These are phyloP conservation scores for Neurospora sublineolata DNA, from an alignment of 495 filamentous ascomycete species.

Conservation along the genomic window DNA sequence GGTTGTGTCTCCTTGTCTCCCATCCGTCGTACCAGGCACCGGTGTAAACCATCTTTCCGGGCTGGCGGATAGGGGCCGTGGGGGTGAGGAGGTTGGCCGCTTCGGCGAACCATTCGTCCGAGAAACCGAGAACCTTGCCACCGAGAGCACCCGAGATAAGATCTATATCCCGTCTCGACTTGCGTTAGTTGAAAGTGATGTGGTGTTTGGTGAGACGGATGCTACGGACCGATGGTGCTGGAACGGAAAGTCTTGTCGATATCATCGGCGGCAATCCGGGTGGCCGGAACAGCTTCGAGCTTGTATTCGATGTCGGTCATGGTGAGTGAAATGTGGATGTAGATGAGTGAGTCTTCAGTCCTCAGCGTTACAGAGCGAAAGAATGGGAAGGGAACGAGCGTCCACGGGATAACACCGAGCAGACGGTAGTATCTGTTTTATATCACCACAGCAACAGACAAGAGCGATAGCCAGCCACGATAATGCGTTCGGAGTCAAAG, in stretches of 20 bases:
- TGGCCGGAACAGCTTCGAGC: conserved; percentile 35
- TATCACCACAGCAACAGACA: background rate
- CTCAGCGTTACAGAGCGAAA: background rate
- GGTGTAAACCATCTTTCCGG: conserved; percentile 71
- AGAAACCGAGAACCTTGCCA: conserved; percentile 62
- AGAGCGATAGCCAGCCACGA: background rate
- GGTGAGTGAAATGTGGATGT: background rate
- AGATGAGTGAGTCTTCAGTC: background rate
- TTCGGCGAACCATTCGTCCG: conserved; percentile 83
- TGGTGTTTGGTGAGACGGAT: background rate
- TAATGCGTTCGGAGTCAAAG: background rate
- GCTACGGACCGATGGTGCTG: conserved; percentile 50
- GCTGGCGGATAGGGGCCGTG: conserved; percentile 59
- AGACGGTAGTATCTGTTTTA: background rate
- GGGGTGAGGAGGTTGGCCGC: conserved; percentile 71
- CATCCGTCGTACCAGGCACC: conserved; percentile 95
- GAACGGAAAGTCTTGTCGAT: conserved; percentile 66
- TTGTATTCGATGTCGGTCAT: conserved; percentile 32
- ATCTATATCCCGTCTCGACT: conserved; percentile 38
- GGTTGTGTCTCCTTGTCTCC: conserved; percentile 86
- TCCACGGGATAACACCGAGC: conserved; percentile 2
- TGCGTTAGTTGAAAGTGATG: background rate
- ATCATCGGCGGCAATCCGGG: conserved; percentile 39
- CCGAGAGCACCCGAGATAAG: conserved; percentile 64
- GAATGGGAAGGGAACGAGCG: background rate